phyloP scores from a whole-genome alignment of 768 basidiomycete species.

The Megacollybia marginata region DNA sequence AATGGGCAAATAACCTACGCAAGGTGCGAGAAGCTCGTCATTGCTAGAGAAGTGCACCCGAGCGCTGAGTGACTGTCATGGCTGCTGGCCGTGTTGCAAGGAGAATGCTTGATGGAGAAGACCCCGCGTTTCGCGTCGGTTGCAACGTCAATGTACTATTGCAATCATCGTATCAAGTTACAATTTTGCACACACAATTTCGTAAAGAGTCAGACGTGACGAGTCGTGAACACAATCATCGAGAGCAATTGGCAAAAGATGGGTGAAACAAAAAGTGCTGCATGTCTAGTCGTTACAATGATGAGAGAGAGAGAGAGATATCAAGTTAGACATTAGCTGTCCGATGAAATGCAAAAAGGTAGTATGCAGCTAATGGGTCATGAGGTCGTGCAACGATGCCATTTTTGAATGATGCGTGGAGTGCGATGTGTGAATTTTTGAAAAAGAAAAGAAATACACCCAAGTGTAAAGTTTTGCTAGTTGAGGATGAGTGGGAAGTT shows the following conservation, averaged over 20 bases:
- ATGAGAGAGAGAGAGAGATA: constrained; percentile 11
- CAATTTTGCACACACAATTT: neutral
- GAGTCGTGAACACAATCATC: constrained; percentile 19
- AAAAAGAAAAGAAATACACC: neutral
- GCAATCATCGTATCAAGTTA: neutral
- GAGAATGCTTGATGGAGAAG: constrained; percentile 1
- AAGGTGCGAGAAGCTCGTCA: neutral
- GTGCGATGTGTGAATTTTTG: constrained; percentile 7
- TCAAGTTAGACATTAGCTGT: constrained; percentile 4
- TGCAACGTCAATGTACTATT: constrained; percentile 7
- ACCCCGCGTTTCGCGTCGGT: constrained; percentile 2
- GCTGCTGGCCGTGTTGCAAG: too few species aligned
- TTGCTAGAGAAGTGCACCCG: too few species aligned
- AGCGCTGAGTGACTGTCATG: too few species aligned
- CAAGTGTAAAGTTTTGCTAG: constrained; percentile 15
- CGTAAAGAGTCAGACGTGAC: constrained; percentile 13
- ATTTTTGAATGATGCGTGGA: constrained; percentile 9
- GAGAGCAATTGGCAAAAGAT: constrained; percentile 25
- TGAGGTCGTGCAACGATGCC: constrained; percentile 31
- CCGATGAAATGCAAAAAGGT: constrained; percentile 10
- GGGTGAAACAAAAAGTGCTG: constrained; percentile 32
- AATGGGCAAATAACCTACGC: neutral
- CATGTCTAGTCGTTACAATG: constrained; percentile 74
- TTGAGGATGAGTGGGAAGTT: constrained; percentile 42
- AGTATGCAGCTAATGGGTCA: constrained; percentile 23